Conservation (phyloP, 345 rosid genomes). For the Draba incana region DNA sequence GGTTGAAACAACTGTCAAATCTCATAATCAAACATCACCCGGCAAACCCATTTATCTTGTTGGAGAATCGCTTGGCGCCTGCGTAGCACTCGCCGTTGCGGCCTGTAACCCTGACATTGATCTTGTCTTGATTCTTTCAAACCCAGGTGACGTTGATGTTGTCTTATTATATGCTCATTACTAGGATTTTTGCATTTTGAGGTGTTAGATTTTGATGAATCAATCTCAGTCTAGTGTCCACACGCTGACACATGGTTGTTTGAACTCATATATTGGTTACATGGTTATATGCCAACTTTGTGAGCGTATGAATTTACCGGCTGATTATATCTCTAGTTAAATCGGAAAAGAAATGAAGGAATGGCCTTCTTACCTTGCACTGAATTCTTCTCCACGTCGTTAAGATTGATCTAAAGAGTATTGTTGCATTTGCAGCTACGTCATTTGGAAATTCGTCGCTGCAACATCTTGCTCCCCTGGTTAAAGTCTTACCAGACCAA, state of each 20-base stretch:
- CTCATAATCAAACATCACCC: slow-evolving; percentile 47
- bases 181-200: not conserved
- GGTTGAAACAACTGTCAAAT: slow-evolving; percentile 55
- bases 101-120: slow-evolving; percentile 67
- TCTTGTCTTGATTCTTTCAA: slow-evolving; percentile 66
- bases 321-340: not conserved
- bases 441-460: slow-evolving; percentile 64
- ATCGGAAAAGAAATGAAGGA: not conserved
- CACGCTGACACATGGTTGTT: slow-evolving; percentile 3
- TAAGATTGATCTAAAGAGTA: slow-evolving; percentile 7
- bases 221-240: slow-evolving; percentile 5
- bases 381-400: slow-evolving; percentile 24
- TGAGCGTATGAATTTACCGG: not conserved
- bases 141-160: slow-evolving; percentile 59
- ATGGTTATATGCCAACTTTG: slow-evolving; percentile 11
- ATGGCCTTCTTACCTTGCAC: slow-evolving; percentile 15
- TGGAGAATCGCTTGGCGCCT: slow-evolving; percentile 85
- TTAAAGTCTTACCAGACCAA: slow-evolving; percentile 55
- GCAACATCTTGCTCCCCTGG: slow-evolving; percentile 57
- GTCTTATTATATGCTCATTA: not conserved
- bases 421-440: slow-evolving; percentile 61
- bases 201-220: slow-evolving; percentile 11
- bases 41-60: slow-evolving; percentile 72
- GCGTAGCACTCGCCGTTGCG: slow-evolving; percentile 73
- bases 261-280: slow-evolving; percentile 20